Base-by-base conservation (phyloP, 192 early-diverging fungal genomes). In the Podochytrium sp. region DNA sequence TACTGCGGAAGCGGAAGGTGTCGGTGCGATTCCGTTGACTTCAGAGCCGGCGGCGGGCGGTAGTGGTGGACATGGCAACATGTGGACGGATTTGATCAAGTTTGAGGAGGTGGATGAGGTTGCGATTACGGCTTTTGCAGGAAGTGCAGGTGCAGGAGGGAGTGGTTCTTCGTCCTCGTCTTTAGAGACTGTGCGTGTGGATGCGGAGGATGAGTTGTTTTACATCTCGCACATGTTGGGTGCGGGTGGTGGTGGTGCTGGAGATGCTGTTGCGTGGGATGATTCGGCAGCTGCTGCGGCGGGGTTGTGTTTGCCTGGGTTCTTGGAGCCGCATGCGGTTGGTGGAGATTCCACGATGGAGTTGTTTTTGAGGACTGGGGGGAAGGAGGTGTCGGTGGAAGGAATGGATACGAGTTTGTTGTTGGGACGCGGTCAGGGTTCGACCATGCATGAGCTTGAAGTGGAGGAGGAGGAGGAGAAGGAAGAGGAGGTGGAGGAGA, bases 31-130 rank as follows among this genome's bases (percentile, higher is more conserved):
- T n/a, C n/a, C n/a, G n/a, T n/a, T n/a, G n/a, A n/a, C n/a, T n/a
- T n/a, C n/a, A n/a, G n/a, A n/a, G n/a, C n/a, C n/a, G n/a, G n/a
- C n/a, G n/a, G n/a, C n/a, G n/a, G n/a, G n/a, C n/a, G n/a, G n/a
- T n/a, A n/a, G n/a, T n/a, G 7, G 32, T 23, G 27, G 16, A 35
- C 20, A 12, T 12, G n/a, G 33, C 35, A 35, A 38, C 20, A 7
- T 18, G 33, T 61, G 59, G 59, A 33, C 20, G 29, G 25, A 61
- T 39, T 35, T 61, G 59, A 14, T 61, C 32, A 38, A 61, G 59
- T 61, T 61, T 61, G 59, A 38, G 18, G 29, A 16, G 20, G 2
- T 14, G 20, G 59, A 61, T 39, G 59, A 61, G 25, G 16, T n/a
- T n/a, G n/a, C n/a, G n/a, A n/a, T n/a, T n/a, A n/a, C n/a, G n/a